Evolutionary conservation across 83 land plant genomes (phyloP), one percentile per base, ranked within the genome.

Genomic region (Picea abies): DNA sequence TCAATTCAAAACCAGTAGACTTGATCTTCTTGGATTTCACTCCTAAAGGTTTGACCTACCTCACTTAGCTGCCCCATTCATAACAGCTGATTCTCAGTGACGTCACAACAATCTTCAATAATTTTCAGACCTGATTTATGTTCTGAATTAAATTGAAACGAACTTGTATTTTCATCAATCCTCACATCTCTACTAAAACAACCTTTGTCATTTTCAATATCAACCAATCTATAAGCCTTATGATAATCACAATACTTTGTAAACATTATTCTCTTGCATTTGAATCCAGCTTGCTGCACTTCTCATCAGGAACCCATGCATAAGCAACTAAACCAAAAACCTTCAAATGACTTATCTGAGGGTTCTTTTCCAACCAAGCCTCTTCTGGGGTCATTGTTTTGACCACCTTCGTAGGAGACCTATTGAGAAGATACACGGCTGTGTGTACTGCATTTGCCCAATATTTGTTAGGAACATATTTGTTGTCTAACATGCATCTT

Each of bases 321-420:
- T 83, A 39, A 7, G 77, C 76, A 16, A 80, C 69, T 37, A 76
- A 83, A 20, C 67, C 80, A 83, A 82, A 85, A 39, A 70, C 37
- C 58, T 79, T 70, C 5, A 85, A 17, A 32, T 17, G 3, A 29
- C 66, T 63, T 23, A 79, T 75, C 58, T 63, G 16, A 12, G 58
- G 63, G 32, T 79, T 82, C n/a, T 56, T 47, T n/a, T 62, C 6
- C n/a, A 12, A n/a, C 67, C 81, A 84, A 12, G 63, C 83, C 69
- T 84, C 82, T 61, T 82, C 60, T 60, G 79, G 81, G 2, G 86
- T 78, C 12, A 22, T 6, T 4, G 63, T 63, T 22, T 32, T 4
- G 2, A 81, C 79, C 0, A 60, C 79, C 19, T 70, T 41, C 52
- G 76, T 80, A 10, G 85, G 83, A 56, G 62, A 79, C 1, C 16